phyloP scores from a whole-genome alignment of 2,329 filamentous ascomycete genomes.

The Fusarium odoratissimum region DNA sequence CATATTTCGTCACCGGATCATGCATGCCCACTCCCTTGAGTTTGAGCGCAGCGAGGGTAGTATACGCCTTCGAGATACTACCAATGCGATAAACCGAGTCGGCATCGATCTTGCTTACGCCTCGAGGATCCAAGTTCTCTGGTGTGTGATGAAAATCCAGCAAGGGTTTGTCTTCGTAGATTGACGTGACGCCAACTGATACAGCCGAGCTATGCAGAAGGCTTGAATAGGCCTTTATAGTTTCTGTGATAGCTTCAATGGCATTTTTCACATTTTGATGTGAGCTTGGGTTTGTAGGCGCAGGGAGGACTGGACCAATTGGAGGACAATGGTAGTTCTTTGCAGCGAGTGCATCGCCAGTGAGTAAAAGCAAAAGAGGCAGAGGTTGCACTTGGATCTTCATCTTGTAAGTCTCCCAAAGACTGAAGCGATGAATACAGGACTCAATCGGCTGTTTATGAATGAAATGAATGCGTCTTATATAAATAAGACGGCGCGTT shows the following conservation, averaged over 20 bases:
- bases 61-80: constrained; percentile 11
- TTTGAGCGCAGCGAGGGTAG: constrained; percentile 1
- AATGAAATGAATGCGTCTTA: background rate
- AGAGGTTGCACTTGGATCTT: background rate
- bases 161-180: background rate
- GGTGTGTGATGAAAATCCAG: constrained; percentile 10
- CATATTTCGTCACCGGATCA: constrained; percentile 18
- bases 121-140: background rate
- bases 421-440: no score
- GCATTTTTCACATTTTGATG: background rate
- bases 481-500: background rate
- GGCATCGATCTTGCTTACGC: background rate
- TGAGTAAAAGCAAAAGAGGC: background rate
- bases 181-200: constrained; percentile 1
- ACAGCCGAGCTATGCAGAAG: constrained; percentile 3
- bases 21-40: background rate
- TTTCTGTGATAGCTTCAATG: background rate
- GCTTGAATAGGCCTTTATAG: background rate
- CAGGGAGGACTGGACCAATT: constrained; percentile 9
- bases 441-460: no score
- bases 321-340: constrained; percentile 22
- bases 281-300: background rate
- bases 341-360: constrained; percentile 5
- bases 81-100: constrained; percentile 15
- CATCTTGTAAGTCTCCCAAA: background rate